Conservation (phyloP, 306 rosid genomes). For the Cyamopsis tetragonoloba region DNA sequence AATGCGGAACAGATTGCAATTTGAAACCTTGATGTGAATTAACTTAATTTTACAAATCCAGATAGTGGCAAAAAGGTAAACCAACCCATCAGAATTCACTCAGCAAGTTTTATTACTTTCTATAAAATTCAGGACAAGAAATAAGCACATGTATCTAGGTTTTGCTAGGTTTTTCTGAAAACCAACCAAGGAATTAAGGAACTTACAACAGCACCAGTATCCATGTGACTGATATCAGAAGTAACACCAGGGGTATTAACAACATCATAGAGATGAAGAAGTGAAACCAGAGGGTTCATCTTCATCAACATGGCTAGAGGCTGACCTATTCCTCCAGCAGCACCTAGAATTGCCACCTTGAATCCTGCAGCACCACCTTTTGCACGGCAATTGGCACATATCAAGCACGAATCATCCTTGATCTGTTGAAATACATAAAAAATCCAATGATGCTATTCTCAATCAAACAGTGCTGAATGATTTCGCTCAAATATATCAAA, state of each 20-base stretch:
- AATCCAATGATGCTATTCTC: neutral
- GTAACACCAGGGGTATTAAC: slow-evolving; percentile 92
- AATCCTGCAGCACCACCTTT: slow-evolving; percentile 80
- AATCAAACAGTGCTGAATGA: too few species aligned
- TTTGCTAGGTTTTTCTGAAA: neutral
- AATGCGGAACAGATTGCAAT: too few species aligned
- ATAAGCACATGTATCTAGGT: neutral
- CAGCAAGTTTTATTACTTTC: neutral
- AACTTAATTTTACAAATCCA: neutral
- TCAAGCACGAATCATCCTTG: slow-evolving; percentile 44
- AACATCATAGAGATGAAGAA: slow-evolving; percentile 91
- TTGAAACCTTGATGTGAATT: too few species aligned
- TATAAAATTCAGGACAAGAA: neutral
- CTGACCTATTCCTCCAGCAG: slow-evolving; percentile 96
- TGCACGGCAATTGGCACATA: slow-evolving; percentile 58
- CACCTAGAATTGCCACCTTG: slow-evolving; percentile 83
- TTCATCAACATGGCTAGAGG: slow-evolving; percentile 90
- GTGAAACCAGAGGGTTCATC: slow-evolving; percentile 81
- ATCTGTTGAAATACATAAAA: slow-evolving; percentile 26
- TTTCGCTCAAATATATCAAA: too few species aligned
- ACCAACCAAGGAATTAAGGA: neutral
- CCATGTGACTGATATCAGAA: slow-evolving; percentile 91
- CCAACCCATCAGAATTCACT: neutral
- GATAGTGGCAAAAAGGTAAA: neutral
- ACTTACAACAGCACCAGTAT: slow-evolving; percentile 80